A percentile compares a stretch with the other conserved stretches of the same genome.
Evolutionary conservation across 768 basidiomycete species (phyloP).

Genomic region (Lyophyllum atratum): DNA sequence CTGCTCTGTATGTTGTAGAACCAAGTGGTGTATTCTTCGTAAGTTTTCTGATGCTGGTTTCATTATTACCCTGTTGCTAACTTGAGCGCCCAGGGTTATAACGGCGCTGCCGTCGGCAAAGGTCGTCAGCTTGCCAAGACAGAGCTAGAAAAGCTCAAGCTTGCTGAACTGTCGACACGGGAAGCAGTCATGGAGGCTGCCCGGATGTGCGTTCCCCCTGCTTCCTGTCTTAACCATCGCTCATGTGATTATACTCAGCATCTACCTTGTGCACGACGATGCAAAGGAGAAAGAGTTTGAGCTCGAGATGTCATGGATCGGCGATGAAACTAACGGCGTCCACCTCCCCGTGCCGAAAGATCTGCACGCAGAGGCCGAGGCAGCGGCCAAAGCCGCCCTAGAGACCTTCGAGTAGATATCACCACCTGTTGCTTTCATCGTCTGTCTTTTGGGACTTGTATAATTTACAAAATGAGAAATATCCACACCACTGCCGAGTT

Average conservation of each 20-base stretch:
- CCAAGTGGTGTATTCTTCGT: constrained; percentile 93
- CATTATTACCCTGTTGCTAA: not conserved
- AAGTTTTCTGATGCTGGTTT: constrained; percentile 27
- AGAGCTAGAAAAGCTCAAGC: constrained; percentile 93
- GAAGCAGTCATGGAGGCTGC: constrained; percentile 94
- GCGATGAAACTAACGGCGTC: constrained; percentile 76
- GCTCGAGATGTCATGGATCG: constrained; percentile 96
- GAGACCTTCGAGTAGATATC: constrained; percentile 52
- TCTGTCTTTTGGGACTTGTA: constrained; percentile 8
- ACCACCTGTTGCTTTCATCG: constrained; percentile 12
- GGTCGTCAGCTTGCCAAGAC: constrained; percentile 98
- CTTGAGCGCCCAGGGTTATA: constrained; percentile 70
- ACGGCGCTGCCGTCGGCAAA: constrained; percentile 96
- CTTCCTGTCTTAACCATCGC: not conserved
- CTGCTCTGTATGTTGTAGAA: constrained; percentile 87
- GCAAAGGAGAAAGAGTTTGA: constrained; percentile 98
- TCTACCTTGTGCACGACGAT: constrained; percentile 97
- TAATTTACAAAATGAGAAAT: constrained; percentile 12
- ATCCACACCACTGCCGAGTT: not conserved
- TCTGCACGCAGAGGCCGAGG: constrained; percentile 81
- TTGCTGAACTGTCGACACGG: constrained; percentile 74
- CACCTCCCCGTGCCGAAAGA: constrained; percentile 88
- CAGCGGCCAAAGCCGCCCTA: constrained; percentile 83
- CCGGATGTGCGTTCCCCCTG: constrained; percentile 71
- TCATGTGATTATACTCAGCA: constrained; percentile 48